Evolutionary conservation across 345 rosid species (phyloP), one percentile per base, ranked within the genome.

Genomic region (Populus euphratica): DNA sequence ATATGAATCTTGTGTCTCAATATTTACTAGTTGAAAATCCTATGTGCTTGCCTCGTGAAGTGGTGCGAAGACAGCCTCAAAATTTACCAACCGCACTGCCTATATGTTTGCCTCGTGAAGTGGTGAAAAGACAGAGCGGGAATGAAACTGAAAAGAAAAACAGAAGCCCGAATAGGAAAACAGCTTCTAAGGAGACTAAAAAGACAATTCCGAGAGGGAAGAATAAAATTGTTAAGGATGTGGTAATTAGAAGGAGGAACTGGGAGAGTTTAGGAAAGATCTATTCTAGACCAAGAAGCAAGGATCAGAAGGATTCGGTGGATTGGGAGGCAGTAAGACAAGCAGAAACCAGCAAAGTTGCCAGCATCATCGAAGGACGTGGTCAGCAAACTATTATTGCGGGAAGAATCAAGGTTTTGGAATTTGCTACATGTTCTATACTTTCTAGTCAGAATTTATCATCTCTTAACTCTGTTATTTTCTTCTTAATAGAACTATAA

Each of bases 311-410:
- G 86, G 98, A 93, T 78, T 76, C 88, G 1, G 86, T 87, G 29
- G 87, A 91, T 41, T 93, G 94, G 94, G 88, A 88, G 44, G 86
- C 87, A 35, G 89, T 89, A 39, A 84, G 90, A 41, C 18, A 75
- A 68, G 86, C 89, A 27, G 70, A 83, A 0, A 13, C 17, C 35
- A 4, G 14, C 6, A 83, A 69, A 43, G 33, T 93, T 41, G 88
- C 84, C 20, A 47, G 5, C 1, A 31, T 75, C 35, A 93, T 93
- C 38, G 36, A 31, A 74, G 68, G 65, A 9, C 90, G 98, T 0
- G 98, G 98, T 4, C 94, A 89, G 50, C 86, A 87, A 0, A 74
- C 8, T 38, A 29, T 70, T 7, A 74, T 91, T 62, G 85, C 89
- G 54, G 25, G 5, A 43, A 69, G 84, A 78, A 88, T 93, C 41